Conservation (phyloP, 108 stramenopile species). For the Cyclotella atomus region DNA sequence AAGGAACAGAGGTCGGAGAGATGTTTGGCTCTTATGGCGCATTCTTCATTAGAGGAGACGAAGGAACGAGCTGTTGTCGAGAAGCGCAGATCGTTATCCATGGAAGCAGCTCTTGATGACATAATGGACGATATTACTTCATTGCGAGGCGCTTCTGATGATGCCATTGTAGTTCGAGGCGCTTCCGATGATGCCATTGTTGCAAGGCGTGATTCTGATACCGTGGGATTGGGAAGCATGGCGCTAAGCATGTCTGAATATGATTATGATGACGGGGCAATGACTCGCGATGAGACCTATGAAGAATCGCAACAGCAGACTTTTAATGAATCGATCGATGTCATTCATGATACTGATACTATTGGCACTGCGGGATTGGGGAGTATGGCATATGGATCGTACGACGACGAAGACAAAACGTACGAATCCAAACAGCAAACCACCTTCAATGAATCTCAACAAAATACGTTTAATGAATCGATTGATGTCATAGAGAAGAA, state of each 20-base stretch:
- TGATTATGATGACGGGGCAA: too few species aligned
- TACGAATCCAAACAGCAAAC: background rate
- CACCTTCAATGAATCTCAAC: background rate
- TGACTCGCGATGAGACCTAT: too few species aligned
- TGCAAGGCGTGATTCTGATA: background rate
- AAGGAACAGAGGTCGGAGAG: background rate
- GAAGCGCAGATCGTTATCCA: background rate
- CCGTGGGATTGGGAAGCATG: background rate
- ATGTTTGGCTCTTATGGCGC: too few species aligned
- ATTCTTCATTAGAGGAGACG: too few species aligned
- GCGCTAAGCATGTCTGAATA: too few species aligned
- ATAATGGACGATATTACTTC: background rate
- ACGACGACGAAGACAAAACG: too few species aligned
- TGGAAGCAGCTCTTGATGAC: background rate
- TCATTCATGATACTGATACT: background rate
- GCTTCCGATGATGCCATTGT: background rate
- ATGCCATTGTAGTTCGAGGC: background rate
- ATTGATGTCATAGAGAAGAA: background rate
- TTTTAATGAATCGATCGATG: slow-evolving; percentile 3
- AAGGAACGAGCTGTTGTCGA: background rate
- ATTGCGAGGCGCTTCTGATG: background rate
- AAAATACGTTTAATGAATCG: background rate
- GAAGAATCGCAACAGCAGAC: background rate
- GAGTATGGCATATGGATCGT: background rate
- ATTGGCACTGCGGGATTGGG: background rate